These are phyloP conservation scores for Dipteronia dyeriana DNA, from an alignment of 345 rosid genomes.

Conservation along the genomic window DNA sequence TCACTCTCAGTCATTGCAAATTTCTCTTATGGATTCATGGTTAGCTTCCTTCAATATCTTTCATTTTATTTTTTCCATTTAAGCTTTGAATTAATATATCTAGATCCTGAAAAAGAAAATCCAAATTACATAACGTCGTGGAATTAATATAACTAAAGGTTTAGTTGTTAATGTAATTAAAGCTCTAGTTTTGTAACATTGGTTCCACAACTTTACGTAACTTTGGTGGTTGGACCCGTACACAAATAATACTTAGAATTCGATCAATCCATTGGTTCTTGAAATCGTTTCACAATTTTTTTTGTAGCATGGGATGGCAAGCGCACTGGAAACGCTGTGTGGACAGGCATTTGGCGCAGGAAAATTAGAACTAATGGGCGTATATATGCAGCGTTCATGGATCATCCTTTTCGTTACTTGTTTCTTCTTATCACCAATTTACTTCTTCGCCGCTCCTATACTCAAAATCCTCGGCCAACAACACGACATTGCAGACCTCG, in stretches of 20 bases:
- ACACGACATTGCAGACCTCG: conserved; percentile 62
- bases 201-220: no score
- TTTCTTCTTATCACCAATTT: conserved; percentile 64
- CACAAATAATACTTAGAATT: no score
- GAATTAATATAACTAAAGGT: no score
- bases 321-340: conserved; percentile 90
- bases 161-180: no score
- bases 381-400: conserved; percentile 92
- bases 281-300: conserved; percentile 3
- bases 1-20: conserved; percentile 85
- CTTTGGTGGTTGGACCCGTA: no score
- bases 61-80: neutral
- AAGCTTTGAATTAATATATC: no score
- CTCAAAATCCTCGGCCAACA: conserved; percentile 72
- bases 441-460: conserved; percentile 70
- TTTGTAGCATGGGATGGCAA: conserved; percentile 91
- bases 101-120: no score
- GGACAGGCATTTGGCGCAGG: conserved; percentile 99
- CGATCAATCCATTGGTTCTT: neutral
- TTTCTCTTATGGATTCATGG: conserved; percentile 93
- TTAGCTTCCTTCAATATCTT: conserved; percentile 24
- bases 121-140: no score
- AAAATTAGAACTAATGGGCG: conserved; percentile 66
- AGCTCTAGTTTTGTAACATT: no score
- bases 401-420: conserved; percentile 70